A percentile compares a stretch with the other conserved stretches of the same genome.
Evolutionary conservation across 495 filamentous ascomycete genomes (phyloP).

Genomic region (Beverwykella pulmonaria): DNA sequence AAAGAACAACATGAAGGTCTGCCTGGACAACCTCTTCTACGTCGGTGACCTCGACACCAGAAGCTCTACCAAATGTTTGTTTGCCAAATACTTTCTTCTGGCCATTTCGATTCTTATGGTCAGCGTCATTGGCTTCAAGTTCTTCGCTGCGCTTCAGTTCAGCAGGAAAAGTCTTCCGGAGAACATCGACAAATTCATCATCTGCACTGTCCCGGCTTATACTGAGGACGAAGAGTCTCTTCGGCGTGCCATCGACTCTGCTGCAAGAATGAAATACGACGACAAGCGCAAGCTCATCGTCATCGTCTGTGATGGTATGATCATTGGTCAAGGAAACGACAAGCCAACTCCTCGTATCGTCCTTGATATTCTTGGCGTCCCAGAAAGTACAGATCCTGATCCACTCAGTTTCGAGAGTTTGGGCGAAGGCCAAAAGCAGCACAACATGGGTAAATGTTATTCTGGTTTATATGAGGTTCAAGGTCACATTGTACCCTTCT

Average conservation of each 20-base stretch:
- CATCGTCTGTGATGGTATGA: conserved; percentile 98
- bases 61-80: conserved; percentile 81
- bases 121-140: conserved; percentile 88
- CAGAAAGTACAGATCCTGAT: conserved; percentile 92
- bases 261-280: conserved; percentile 93
- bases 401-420: conserved; percentile 96
- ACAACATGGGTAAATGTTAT: conserved; percentile 99
- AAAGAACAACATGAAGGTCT: conserved; percentile 73
- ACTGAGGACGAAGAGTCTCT: conserved; percentile 98
- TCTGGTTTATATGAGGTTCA: conserved; percentile 97
- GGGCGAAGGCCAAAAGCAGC: conserved; percentile 93
- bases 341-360: conserved; percentile 94
- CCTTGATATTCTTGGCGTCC: conserved; percentile 93
- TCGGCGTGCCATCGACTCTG: conserved; percentile 93
- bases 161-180: conserved; percentile 87
- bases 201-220: conserved; percentile 96
- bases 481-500: conserved; percentile 95
- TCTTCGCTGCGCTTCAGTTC: conserved; percentile 94
- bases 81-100: conserved; percentile 88
- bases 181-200: conserved; percentile 97
- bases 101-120: conserved; percentile 83
- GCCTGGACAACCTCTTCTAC: conserved; percentile 94
- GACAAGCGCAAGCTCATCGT: conserved; percentile 96
- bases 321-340: conserved; percentile 98
- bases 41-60: conserved; percentile 90